phyloP scores from a whole-genome alignment of 176 grass and related monocot species.

The Tillandsia leiboldiana region DNA sequence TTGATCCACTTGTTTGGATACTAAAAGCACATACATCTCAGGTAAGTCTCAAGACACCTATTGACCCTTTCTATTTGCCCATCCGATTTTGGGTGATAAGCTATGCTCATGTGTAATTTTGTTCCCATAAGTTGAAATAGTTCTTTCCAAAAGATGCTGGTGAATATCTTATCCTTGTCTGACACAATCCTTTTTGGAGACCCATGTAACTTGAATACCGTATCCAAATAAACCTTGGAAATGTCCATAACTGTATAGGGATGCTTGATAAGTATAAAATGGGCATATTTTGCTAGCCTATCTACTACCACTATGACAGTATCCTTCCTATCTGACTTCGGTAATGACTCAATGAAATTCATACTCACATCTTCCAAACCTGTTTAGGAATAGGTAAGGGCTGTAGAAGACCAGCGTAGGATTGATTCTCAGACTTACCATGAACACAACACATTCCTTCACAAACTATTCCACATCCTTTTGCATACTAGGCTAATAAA shows the following conservation, averaged over 20 bases:
- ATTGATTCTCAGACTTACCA: neutral
- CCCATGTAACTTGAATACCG: neutral
- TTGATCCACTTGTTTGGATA: too few relatives aligned
- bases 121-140: neutral
- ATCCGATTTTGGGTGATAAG: too few relatives aligned
- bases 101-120: too few relatives aligned
- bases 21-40: too few relatives aligned
- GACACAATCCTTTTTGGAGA: neutral
- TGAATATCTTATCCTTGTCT: neutral
- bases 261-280: neutral
- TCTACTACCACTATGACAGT: slow-evolving; percentile 5
- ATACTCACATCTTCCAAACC: neutral
- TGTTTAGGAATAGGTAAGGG: neutral
- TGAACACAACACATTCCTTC: neutral
- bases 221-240: neutral
- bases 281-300: slow-evolving; percentile 1
- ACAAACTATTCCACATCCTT: neutral
- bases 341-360: slow-evolving; percentile 1
- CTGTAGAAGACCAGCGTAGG: neutral
- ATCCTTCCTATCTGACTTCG: neutral
- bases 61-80: too few relatives aligned
- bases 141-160: neutral
- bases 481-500: neutral
- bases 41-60: too few relatives aligned
- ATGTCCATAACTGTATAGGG: neutral